A percentile compares a stretch with the other conserved stretches of the same genome.
Evolutionary conservation across 176 grass and related monocot genomes (phyloP).

Genomic region (Oropetium thomaeum): DNA sequence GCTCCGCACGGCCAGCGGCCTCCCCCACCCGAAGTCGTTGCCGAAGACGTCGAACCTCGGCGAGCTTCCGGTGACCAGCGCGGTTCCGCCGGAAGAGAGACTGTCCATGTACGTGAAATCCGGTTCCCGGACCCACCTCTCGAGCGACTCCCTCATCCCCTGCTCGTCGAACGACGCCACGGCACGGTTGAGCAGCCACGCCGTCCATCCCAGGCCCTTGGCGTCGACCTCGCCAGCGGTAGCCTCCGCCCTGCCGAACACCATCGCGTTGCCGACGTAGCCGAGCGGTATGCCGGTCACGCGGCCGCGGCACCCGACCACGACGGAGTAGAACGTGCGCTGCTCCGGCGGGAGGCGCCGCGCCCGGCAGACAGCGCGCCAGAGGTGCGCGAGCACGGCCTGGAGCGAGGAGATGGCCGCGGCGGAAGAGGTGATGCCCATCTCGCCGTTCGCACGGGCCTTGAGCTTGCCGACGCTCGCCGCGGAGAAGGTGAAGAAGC

Average conservation of each 20-base stretch:
- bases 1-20: conserved; percentile 33
- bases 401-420: conserved; percentile 53
- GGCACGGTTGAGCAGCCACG: conserved; percentile 37
- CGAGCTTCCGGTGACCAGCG: conserved; percentile 34
- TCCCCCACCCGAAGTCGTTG: conserved; percentile 54
- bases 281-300: conserved; percentile 9
- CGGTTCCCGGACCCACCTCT: conserved; percentile 1
- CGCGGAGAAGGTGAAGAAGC: conserved; percentile 44
- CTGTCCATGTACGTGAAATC: conserved; percentile 10
- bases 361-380: conserved; percentile 38
- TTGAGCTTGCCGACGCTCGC: conserved; percentile 32
- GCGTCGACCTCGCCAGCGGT: conserved; percentile 34
- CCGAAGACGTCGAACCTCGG: conserved; percentile 47
- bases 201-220: conserved; percentile 28
- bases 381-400: conserved; percentile 37
- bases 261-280: conserved; percentile 48
- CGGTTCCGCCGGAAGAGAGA: neutral
- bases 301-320: conserved; percentile 35
- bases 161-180: conserved; percentile 38
- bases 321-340: conserved; percentile 29
- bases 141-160: neutral
- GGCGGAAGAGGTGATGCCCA: neutral
- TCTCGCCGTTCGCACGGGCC: conserved; percentile 38
- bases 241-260: neutral
- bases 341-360: conserved; percentile 23